Conservation (phyloP, 1,284 basidiomycete species). For the Trichosporon asahii region DNA sequence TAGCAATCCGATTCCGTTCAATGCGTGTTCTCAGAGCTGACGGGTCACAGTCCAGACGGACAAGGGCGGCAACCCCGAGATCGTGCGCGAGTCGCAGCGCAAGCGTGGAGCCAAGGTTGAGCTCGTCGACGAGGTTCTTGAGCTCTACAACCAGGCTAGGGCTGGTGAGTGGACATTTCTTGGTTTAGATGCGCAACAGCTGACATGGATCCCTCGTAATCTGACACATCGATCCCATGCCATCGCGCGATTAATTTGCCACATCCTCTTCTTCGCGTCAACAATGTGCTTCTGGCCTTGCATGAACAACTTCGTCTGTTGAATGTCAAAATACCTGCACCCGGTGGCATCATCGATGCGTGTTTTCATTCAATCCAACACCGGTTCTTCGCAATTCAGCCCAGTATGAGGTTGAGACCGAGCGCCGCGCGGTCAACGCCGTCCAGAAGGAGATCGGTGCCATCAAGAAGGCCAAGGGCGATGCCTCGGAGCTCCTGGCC, state of each 20-base stretch:
- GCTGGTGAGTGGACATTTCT: constrained; percentile 62
- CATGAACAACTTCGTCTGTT: not conserved
- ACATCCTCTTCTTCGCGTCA: not conserved
- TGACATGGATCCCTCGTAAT: not conserved
- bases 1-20: not conserved
- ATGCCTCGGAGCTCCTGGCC: constrained; percentile 77
- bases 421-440: constrained; percentile 79
- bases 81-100: constrained; percentile 86
- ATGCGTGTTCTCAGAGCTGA: not conserved
- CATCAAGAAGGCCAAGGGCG: constrained; percentile 94
- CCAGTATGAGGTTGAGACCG: constrained; percentile 75
- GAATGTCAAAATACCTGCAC: not conserved
- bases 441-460: constrained; percentile 89
- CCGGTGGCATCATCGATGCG: not conserved
- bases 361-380: not conserved
- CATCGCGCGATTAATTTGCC: not conserved
- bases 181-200: not conserved
- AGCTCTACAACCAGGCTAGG: constrained; percentile 65
- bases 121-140: constrained; percentile 88
- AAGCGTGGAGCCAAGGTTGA: constrained; percentile 85
- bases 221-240: too few species aligned
- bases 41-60: constrained; percentile 51
- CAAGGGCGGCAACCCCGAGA: constrained; percentile 92
- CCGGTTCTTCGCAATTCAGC: constrained; percentile 54
- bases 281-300: not conserved